Percentiles rank a stretch among this genome's conserved stretches.
These are phyloP conservation scores for Fistulinella cinereoalba DNA, from an alignment of 1,284 basidiomycete species.

Conservation along the genomic window DNA sequence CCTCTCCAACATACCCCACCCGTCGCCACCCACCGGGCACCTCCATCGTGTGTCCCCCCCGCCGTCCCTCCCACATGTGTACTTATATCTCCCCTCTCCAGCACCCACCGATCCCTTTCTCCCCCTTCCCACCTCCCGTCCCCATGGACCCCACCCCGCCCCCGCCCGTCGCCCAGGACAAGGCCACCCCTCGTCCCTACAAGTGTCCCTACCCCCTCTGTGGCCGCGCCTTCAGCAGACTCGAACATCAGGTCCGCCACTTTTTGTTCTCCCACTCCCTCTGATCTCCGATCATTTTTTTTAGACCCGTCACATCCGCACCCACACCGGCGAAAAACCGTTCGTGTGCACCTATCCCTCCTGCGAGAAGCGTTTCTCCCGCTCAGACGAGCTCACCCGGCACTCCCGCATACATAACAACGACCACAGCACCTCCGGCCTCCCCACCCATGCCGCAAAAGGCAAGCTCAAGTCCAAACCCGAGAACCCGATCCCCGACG, in stretches of 20 bases:
- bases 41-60: constrained; percentile 25
- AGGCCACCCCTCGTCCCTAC: constrained; percentile 77
- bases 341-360: constrained; percentile 89
- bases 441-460: constrained; percentile 29
- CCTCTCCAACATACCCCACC: constrained; percentile 19
- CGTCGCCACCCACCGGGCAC: constrained; percentile 12
- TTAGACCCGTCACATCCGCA: constrained; percentile 96
- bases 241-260: constrained; percentile 82
- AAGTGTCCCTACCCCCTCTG: constrained; percentile 94
- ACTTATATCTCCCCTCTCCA: constrained; percentile 30
- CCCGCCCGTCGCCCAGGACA: constrained; percentile 38
- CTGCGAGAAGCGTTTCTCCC: constrained; percentile 98
- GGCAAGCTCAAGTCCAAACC: constrained; percentile 34
- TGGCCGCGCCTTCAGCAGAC: constrained; percentile 84
- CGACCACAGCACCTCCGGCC: constrained; percentile 37
- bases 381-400: constrained; percentile 95
- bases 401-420: constrained; percentile 91
- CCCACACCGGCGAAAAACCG: constrained; percentile 97
- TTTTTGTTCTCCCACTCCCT: constrained; percentile 9
- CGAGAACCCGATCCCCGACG: constrained; percentile 38
- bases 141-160: constrained; percentile 25
- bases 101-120: constrained; percentile 17
- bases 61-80: constrained; percentile 20
- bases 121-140: constrained; percentile 14
- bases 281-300: constrained; percentile 18